Conservation (phyloP, 2,329 filamentous ascomycete genomes). For the Neopestalotiopsis clavispora region DNA sequence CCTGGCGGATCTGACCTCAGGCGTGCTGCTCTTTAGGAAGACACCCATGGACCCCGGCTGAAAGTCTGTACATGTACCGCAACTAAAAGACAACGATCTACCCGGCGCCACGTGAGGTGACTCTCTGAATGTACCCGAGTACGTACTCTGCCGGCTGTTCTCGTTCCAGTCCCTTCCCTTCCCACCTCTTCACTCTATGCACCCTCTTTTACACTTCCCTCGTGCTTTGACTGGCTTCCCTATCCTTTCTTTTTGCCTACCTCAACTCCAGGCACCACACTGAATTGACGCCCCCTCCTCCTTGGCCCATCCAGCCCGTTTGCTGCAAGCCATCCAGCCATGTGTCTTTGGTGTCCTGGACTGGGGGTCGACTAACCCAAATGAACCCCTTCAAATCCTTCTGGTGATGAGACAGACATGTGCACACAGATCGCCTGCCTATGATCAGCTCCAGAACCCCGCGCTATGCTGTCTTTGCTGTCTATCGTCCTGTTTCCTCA, state of each 20-base stretch:
- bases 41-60: not conserved
- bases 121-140: not conserved
- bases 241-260: not conserved
- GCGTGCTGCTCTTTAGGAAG: not conserved
- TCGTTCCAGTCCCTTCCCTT: not conserved
- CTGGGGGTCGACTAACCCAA: not conserved
- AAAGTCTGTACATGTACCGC: not conserved
- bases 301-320: not conserved
- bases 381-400: not conserved
- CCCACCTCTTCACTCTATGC: no score
- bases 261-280: not conserved
- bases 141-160: not conserved
- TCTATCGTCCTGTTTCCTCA: not conserved
- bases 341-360: not conserved
- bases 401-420: not conserved
- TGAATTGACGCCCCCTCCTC: not conserved
- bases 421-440: not conserved
- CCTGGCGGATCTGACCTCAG: conserved; percentile 25
- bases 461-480: not conserved
- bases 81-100: conserved; percentile 26
- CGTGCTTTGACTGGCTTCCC: not conserved
- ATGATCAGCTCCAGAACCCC: not conserved
- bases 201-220: not conserved
- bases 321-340: not conserved
- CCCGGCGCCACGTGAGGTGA: conserved; percentile 16